Evolutionary conservation across 208 protist genomes (phyloP).

Genomic region (Leishmania mexicana): DNA sequence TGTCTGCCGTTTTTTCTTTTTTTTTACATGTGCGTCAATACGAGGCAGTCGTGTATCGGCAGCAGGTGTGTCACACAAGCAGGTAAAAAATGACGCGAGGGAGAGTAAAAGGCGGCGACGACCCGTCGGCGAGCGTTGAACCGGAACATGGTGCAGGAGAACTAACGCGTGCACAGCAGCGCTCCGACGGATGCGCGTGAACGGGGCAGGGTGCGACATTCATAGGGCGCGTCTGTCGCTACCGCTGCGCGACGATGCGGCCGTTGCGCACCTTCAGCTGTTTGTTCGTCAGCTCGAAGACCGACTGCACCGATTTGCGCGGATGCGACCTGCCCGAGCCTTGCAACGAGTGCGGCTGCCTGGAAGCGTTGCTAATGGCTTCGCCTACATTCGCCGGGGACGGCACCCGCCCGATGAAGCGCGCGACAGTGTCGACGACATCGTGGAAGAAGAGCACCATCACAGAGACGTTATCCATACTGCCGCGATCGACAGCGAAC

Average conservation of each 20-base stretch:
- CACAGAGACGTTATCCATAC: conserved; percentile 83
- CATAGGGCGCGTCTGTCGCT: background rate
- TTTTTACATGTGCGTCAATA: background rate
- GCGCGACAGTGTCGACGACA: conserved; percentile 64
- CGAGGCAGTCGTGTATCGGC: background rate
- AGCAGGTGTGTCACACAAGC: too few relatives aligned
- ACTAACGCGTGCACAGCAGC: background rate
- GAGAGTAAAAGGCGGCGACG: background rate
- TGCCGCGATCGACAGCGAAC: conserved; percentile 79
- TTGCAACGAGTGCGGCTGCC: background rate
- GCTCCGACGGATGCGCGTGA: background rate
- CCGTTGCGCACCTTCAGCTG: conserved; percentile 34
- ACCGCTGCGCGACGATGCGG: conserved; percentile 25
- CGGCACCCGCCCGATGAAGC: conserved; percentile 34
- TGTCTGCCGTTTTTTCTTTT: background rate
- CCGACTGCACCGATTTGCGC: conserved; percentile 12
- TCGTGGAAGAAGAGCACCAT: conserved; percentile 85
- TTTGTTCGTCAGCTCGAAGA: conserved; percentile 30
- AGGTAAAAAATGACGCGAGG: background rate
- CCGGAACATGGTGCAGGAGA: background rate
- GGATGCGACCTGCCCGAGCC: conserved; percentile 1
- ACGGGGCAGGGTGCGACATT: background rate
- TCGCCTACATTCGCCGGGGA: background rate
- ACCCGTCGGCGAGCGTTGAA: background rate
- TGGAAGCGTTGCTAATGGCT: background rate